Conservation (phyloP, 768 basidiomycete genomes). For the Tricholomella constricta region DNA sequence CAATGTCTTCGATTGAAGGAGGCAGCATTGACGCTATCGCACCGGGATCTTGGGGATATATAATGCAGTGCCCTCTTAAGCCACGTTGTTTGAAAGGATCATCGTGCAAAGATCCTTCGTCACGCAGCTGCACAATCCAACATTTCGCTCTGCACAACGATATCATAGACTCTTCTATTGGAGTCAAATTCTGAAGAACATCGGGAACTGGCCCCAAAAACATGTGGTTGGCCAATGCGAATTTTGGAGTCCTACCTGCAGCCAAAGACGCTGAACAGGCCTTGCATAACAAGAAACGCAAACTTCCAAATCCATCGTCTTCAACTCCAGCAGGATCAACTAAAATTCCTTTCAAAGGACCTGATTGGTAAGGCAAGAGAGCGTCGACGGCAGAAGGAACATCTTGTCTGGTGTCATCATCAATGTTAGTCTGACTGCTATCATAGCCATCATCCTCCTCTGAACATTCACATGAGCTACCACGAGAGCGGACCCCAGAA, state of each 20-base stretch:
- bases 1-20: conserved; percentile 35
- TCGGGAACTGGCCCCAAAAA: conserved; percentile 31
- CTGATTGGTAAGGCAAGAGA: too few species aligned
- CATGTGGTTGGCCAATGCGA: conserved; percentile 33
- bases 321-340: not conserved
- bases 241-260: conserved; percentile 18
- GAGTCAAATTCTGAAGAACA: conserved; percentile 30
- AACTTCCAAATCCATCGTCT: not conserved
- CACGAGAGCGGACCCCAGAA: too few species aligned
- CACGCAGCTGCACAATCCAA: conserved; percentile 37
- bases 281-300: conserved; percentile 17
- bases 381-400: too few species aligned
- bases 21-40: conserved; percentile 32
- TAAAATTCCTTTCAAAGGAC: not conserved
- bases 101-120: not conserved
- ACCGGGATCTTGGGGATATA: conserved; percentile 38
- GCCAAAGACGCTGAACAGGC: conserved; percentile 19
- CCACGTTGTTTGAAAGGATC: conserved; percentile 29
- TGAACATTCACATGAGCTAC: too few species aligned
- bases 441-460: too few species aligned
- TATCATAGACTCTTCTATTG: conserved; percentile 44
- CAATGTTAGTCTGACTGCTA: too few species aligned
- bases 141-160: conserved; percentile 35
- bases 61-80: conserved; percentile 40
- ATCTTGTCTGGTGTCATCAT: too few species aligned